Evolutionary conservation across 306 rosid genomes (phyloP).

Genomic region (Trifolium fragiferum): DNA sequence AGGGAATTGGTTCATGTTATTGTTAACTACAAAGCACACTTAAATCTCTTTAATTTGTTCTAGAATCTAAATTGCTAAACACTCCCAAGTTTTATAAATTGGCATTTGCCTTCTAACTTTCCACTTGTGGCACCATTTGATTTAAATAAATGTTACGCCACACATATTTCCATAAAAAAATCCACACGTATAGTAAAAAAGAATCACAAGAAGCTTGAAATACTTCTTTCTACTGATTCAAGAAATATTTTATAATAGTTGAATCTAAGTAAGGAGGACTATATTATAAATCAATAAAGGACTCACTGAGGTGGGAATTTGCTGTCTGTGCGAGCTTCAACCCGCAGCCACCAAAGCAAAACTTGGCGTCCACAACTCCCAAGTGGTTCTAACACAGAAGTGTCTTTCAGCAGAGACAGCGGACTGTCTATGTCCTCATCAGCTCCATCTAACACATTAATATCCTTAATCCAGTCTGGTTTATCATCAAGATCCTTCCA

Average conservation of each 20-base stretch:
- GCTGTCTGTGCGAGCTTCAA: conserved; percentile 98
- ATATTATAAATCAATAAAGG: conserved; percentile 29
- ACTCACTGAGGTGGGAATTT: conserved; percentile 90
- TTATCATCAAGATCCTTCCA: conserved; percentile 80
- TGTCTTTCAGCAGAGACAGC: conserved; percentile 71
- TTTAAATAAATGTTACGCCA: conserved; percentile 27
- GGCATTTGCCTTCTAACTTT: conserved; percentile 16
- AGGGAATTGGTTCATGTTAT: conserved; percentile 1
- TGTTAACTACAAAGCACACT: conserved; percentile 8
- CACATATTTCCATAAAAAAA: conserved; percentile 3
- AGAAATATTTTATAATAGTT: conserved; percentile 6
- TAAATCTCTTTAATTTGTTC: conserved; percentile 1
- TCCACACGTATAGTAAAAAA: background rate
- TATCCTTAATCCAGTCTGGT: conserved; percentile 85
- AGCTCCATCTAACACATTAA: conserved; percentile 56
- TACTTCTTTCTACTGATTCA: background rate
- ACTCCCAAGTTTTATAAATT: conserved; percentile 2
- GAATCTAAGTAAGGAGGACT: conserved; percentile 4
- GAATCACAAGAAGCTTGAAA: conserved; percentile 15
- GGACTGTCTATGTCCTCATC: conserved; percentile 73
- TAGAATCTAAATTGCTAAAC: conserved; percentile 10
- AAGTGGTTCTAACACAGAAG: conserved; percentile 86
- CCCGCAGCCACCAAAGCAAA: conserved; percentile 97
- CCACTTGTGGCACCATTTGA: background rate
- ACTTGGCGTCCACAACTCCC: conserved; percentile 95